Evolutionary conservation across 257 asterid species (phyloP), one percentile per base, ranked within the genome.

Genomic region (Pogostemon cablin): DNA sequence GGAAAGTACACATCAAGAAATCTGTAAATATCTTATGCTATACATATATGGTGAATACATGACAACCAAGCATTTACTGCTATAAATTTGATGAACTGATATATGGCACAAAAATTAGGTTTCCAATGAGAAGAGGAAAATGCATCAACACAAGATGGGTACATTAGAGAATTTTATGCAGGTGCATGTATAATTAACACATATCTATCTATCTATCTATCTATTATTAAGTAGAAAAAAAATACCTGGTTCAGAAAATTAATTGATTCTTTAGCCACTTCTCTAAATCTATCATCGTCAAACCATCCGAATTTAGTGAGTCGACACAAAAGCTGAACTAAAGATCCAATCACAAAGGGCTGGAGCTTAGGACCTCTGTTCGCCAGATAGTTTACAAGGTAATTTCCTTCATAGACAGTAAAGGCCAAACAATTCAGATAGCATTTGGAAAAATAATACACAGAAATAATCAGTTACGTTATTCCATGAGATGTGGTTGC

Each of bases 251-350:
- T 89, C 81, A 93, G 79, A 81, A 93, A 91, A 86, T 86, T 83
- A 17, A 87, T 85, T 63, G 99, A 87, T 79, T 93, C 99, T 83
- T 87, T 86, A 47, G 87, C 91, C 78, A 93, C 91, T 34, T 93
- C 98, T 79, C 88, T 86, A 69, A 93, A 91, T 78, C 84, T 91
- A 85, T 93, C 98, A 72, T 91, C 98, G 78, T 89, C 98, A 72
- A 91, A 88, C 99, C 99, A 93, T 62, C 98, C 99, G 83, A 87
- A 93, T 82, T 93, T 93, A 72, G 98, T 91, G 75, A 93, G 88
- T 69, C 99, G 96, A 65, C 98, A 89, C 74, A 91, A 82, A 71
- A 91, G 96, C 76, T 87, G 98, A 81, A 91, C 84, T 68, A 91
- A 77, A 60, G 99, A 93, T 74, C 96, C 96, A 72, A 88, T 74